Base-by-base conservation (phyloP, 1,284 basidiomycete genomes). In the Sanghuangporus sanghuang region DNA sequence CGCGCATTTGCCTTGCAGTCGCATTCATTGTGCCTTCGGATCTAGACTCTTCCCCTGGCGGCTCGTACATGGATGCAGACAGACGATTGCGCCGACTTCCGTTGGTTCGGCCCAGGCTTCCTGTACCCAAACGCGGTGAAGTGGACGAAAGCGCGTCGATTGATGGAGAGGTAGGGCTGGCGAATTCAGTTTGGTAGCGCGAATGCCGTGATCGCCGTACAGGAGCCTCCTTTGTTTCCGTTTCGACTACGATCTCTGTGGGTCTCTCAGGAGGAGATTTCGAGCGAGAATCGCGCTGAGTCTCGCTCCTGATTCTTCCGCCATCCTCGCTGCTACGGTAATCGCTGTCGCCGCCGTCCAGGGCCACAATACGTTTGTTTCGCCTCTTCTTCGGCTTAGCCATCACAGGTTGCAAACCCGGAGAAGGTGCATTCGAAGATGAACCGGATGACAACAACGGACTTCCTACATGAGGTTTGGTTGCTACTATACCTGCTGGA, bases 351-450 rank as follows among this genome's bases (percentile, higher is more conserved):
- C 71, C 73, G 35, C 77, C 81, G 67, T 87, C 81, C 62, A 92
- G 74, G 66, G 90, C 83, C 9, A 92, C 89, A 61, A 92, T 87
- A 16, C 89, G 83, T 71, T 86, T 89, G 64, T 73, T 72, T 71
- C 61, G 62, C 49, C 59, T 57, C 48, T 83, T 86, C 76, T 83
- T 87, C 16, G 77, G 73, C 65, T 81, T 83, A 5, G 74, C 72
- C n/a, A 70, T 69, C 16, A 74, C 73, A 27, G 78, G 74, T 3
- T 77, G 73, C 74, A 44, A 77, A 44, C 77, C 73, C 32, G 80
- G 82, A 2, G 82, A 81, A 2, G 78, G 72, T 14, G 74, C 76
- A 18, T 76, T 73, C 5, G 79, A 77, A 1, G 77, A 53, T 2
- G 76, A 74, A 3, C 76, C 73, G 6, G 74, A 69, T 68, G 71